A percentile compares a stretch with the other conserved stretches of the same genome.
These are phyloP conservation scores for Uronychia setigera DNA, from an alignment of 73 alveolate species.

Conservation along the genomic window DNA sequence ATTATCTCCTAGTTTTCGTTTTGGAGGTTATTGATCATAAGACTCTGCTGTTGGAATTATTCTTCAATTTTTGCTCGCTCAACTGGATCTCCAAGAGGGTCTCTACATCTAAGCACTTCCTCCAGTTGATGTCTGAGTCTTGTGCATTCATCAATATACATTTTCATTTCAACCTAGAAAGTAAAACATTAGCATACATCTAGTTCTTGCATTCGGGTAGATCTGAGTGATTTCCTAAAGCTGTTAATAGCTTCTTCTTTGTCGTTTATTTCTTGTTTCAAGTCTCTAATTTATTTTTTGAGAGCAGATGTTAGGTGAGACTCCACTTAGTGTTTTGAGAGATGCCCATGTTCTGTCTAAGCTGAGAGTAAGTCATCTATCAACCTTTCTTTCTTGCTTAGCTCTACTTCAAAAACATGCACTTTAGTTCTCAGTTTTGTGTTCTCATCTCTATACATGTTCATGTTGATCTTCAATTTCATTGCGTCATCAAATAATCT, in stretches of 20 bases:
- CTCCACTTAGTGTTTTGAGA: conserved; percentile 5
- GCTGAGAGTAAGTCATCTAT: conserved; percentile 34
- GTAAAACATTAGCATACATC: too few species aligned
- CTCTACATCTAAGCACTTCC: conserved; percentile 59
- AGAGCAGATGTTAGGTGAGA: conserved; percentile 35
- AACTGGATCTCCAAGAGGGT: conserved; percentile 62
- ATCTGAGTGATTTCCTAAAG: conserved; percentile 51
- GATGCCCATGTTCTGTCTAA: neutral
- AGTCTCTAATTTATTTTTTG: conserved; percentile 61
- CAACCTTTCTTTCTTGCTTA: conserved; percentile 26
- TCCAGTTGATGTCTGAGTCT: conserved; percentile 64
- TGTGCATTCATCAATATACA: conserved; percentile 75
- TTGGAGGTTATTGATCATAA: conserved; percentile 17
- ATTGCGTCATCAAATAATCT: conserved; percentile 50
- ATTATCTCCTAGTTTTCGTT: conserved; percentile 46
- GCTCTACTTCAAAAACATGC: conserved; percentile 44
- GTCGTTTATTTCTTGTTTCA: conserved; percentile 9
- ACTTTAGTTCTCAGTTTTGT: conserved; percentile 38
- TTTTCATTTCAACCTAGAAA: conserved; percentile 58
- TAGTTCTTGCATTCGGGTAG: conserved; percentile 53
- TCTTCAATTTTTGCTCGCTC: conserved; percentile 51
- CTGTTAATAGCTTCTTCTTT: conserved; percentile 43
- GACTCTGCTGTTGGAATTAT: conserved; percentile 39
- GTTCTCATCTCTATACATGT: conserved; percentile 47
- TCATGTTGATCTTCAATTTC: conserved; percentile 33